Conservation (phyloP, 2,329 filamentous ascomycete species). For the Aspergillus uvarum region DNA sequence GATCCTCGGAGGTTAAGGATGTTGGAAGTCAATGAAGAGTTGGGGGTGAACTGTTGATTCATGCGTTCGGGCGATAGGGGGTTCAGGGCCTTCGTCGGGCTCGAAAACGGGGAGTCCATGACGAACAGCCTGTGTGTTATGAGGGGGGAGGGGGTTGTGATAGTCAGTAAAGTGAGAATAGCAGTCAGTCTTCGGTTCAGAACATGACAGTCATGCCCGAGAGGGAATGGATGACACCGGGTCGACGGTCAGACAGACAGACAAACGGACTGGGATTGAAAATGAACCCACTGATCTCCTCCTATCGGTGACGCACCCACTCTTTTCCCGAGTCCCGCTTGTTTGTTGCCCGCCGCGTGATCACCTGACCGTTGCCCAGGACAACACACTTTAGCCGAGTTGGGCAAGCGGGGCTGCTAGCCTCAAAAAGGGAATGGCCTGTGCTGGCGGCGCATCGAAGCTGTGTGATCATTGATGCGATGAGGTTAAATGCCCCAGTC, state of each 20-base stretch:
- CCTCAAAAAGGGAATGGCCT: conserved; percentile 10
- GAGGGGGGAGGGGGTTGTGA: neutral
- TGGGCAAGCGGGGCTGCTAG: conserved; percentile 1
- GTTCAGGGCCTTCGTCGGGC: conserved; percentile 36
- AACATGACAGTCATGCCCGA: conserved; percentile 5
- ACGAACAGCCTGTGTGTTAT: conserved; percentile 13
- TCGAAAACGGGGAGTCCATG: conserved; percentile 41
- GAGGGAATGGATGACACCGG: neutral
- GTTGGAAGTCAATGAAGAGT: conserved; percentile 40
- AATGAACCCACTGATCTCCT: conserved; percentile 10
- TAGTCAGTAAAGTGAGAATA: neutral
- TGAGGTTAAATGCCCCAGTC: neutral
- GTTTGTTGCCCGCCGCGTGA: conserved; percentile 28
- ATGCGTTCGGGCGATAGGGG: conserved; percentile 51
- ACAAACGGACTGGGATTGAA: neutral
- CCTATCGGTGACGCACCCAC: conserved; percentile 31
- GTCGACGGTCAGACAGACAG: neutral
- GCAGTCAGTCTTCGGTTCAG: neutral
- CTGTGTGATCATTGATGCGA: conserved; percentile 1
- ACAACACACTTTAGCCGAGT: conserved; percentile 19
- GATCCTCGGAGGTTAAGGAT: conserved; percentile 38
- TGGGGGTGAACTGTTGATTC: conserved; percentile 47
- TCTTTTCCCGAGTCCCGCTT: conserved; percentile 17
- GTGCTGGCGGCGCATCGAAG: conserved; percentile 1
- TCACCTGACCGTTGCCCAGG: conserved; percentile 37